Percentiles rank a stretch among this genome's conserved stretches.
phyloP scores from a whole-genome alignment of 306 rosid genomes.

The Hippophae tibetana region DNA sequence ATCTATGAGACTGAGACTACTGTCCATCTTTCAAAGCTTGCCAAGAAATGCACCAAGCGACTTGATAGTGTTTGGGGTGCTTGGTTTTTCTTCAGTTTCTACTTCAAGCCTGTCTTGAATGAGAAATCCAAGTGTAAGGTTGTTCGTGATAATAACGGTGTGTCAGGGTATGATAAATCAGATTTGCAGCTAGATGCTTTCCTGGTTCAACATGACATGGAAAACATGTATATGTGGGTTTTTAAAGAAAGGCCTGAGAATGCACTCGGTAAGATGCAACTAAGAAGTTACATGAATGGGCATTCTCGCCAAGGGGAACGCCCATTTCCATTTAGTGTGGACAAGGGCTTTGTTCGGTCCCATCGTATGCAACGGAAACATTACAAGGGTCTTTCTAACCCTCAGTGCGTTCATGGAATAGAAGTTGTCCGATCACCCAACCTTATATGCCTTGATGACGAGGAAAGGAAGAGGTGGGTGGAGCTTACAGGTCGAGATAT shows the following conservation, averaged over 20 bases:
- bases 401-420: constrained; percentile 36
- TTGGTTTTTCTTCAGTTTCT: constrained; percentile 30
- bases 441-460: constrained; percentile 27
- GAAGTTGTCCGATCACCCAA: constrained; percentile 24
- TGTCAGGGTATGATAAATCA: constrained; percentile 30
- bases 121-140: constrained; percentile 27
- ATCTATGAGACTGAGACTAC: constrained; percentile 18
- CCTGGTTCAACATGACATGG: constrained; percentile 39
- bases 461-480: constrained; percentile 30
- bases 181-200: constrained; percentile 33
- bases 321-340: constrained; percentile 31
- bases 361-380: constrained; percentile 37
- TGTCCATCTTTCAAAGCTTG: constrained; percentile 15
- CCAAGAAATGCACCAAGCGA: constrained; percentile 23
- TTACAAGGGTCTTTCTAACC: constrained; percentile 32
- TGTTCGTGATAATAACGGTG: constrained; percentile 22
- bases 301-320: constrained; percentile 37
- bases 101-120: constrained; percentile 30
- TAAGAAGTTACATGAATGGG: constrained; percentile 38
- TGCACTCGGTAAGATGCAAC: constrained; percentile 38
- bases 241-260: constrained; percentile 39
- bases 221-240: constrained; percentile 41
- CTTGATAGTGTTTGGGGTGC: constrained; percentile 35
- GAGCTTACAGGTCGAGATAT: constrained; percentile 34
- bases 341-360: constrained; percentile 28